Percentiles rank a stretch among this genome's conserved stretches.
phyloP scores from a whole-genome alignment of 129 eudicot species.

The Erigeron canadensis region DNA sequence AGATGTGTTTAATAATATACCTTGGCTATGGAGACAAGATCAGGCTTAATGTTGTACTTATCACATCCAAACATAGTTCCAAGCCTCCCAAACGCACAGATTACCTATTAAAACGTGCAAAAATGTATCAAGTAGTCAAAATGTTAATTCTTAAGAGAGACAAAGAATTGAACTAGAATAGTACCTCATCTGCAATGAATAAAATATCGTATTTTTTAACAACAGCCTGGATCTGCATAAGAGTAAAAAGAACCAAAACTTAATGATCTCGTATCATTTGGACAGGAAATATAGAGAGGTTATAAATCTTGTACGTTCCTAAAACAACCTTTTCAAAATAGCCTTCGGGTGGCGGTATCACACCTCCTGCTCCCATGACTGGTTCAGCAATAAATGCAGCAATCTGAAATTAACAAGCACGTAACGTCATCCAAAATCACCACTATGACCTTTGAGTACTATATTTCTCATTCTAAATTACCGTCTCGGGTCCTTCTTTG shows the following conservation, averaged over 20 bases:
- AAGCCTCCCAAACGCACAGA: constrained; percentile 94
- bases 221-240: constrained; percentile 78
- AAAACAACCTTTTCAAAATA: constrained; percentile 80
- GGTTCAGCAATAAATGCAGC: constrained; percentile 99
- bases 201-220: constrained; percentile 83
- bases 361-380: constrained; percentile 99
- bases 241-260: background rate
- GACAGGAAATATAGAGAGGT: background rate
- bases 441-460: background rate
- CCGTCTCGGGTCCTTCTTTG: constrained; percentile 98
- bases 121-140: background rate
- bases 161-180: background rate
- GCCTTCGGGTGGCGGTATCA: constrained; percentile 87
- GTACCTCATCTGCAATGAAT: constrained; percentile 91
- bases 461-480: constrained; percentile 24
- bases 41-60: constrained; percentile 86
- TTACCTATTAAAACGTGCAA: constrained; percentile 42
- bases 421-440: constrained; percentile 16
- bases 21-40: constrained; percentile 92
- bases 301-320: background rate
- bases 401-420: constrained; percentile 51
- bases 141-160: background rate
- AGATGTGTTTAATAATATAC: constrained; percentile 31
- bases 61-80: constrained; percentile 93
- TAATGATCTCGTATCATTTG: background rate